These are phyloP conservation scores for Avicennia marina DNA, from an alignment of 257 asterid species.

Conservation along the genomic window DNA sequence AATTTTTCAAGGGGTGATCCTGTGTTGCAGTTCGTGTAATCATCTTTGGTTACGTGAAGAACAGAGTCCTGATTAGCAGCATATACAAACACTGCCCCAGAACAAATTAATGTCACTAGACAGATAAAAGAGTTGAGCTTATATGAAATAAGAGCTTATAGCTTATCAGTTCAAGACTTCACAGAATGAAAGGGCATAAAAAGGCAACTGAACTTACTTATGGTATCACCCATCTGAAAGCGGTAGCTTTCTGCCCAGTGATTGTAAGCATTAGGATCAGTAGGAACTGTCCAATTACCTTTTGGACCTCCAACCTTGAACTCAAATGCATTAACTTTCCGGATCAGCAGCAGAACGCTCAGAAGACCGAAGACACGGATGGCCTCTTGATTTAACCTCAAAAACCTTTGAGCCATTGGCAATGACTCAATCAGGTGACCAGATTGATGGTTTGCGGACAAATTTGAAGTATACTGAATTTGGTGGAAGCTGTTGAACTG, in stretches of 20 bases:
- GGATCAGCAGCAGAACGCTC: slow-evolving; percentile 29
- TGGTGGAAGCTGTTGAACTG: slow-evolving; percentile 8
- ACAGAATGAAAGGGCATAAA: background rate
- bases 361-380: slow-evolving; percentile 27
- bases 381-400: background rate
- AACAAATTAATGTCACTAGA: background rate
- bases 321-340: slow-evolving; percentile 39
- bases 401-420: slow-evolving; percentile 38
- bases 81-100: slow-evolving; percentile 62
- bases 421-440: background rate
- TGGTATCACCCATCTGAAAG: slow-evolving; percentile 46
- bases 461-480: background rate
- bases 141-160: background rate
- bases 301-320: slow-evolving; percentile 63
- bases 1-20: slow-evolving; percentile 39
- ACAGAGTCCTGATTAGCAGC: slow-evolving; percentile 54
- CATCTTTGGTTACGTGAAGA: slow-evolving; percentile 52
- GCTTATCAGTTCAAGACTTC: no score
- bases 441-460: no score
- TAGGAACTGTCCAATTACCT: slow-evolving; percentile 58
- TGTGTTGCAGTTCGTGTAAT: slow-evolving; percentile 51
- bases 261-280: slow-evolving; percentile 46
- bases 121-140: background rate
- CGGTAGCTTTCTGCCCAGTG: slow-evolving; percentile 49
- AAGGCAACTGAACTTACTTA: slow-evolving; percentile 34